These are phyloP conservation scores for Populus hybrid DNA, from an alignment of 441 rosid genomes.

Conservation along the genomic window DNA sequence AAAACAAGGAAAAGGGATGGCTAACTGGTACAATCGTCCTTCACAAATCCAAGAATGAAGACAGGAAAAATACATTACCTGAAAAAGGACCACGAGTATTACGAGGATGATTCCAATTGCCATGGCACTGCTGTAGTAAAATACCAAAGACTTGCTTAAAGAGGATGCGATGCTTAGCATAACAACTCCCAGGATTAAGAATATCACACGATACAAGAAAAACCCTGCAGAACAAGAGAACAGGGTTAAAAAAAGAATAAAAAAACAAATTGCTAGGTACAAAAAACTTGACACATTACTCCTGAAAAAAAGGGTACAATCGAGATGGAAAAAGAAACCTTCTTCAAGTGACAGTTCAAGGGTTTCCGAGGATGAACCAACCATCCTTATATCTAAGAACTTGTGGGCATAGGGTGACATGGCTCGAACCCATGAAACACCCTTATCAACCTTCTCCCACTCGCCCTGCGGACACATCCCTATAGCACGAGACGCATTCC, in stretches of 20 bases:
- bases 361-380: conserved; percentile 38
- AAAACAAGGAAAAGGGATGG: neutral
- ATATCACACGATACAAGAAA: conserved; percentile 51
- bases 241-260: neutral
- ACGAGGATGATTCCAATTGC: conserved; percentile 85
- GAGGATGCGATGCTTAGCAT: conserved; percentile 57
- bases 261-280: neutral
- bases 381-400: conserved; percentile 59
- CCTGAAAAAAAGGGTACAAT: neutral
- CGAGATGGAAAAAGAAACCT: conserved; percentile 36
- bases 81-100: conserved; percentile 74
- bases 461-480: conserved; percentile 74
- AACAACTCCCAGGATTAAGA: conserved; percentile 54
- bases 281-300: neutral
- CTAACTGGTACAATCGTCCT: neutral
- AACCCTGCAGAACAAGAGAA: conserved; percentile 45
- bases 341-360: conserved; percentile 58
- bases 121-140: conserved; percentile 94
- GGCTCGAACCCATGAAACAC: conserved; percentile 70
- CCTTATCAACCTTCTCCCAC: conserved; percentile 80
- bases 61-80: conserved; percentile 41
- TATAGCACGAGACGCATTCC: conserved; percentile 66
- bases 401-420: conserved; percentile 91
- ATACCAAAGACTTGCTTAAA: conserved; percentile 70
- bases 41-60: neutral